phyloP scores from a whole-genome alignment of 768 basidiomycete species.

The Postia placenta region DNA sequence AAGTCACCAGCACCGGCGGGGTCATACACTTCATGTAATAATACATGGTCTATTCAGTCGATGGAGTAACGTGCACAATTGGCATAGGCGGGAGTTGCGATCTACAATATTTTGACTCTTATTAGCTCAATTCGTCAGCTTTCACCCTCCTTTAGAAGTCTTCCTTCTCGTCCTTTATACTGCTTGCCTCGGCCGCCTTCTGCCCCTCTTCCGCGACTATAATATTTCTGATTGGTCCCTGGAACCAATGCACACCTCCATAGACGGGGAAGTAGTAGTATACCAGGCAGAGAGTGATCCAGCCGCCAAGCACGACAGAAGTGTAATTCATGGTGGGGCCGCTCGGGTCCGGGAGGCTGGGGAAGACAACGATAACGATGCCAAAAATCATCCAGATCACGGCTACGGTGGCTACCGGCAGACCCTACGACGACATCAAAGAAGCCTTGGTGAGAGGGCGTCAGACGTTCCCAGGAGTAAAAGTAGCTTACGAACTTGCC shows the following conservation, averaged over 20 bases:
- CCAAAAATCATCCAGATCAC: conserved; percentile 33
- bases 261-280: conserved; percentile 31
- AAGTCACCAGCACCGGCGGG: too few species aligned
- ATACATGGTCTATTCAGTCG: too few species aligned
- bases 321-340: conserved; percentile 35
- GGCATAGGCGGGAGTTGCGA: too few species aligned
- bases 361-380: conserved; percentile 29
- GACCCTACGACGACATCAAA: conserved; percentile 13
- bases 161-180: background rate
- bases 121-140: too few species aligned
- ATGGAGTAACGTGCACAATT: too few species aligned
- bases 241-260: conserved; percentile 24
- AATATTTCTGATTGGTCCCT: conserved; percentile 24
- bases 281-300: conserved; percentile 26
- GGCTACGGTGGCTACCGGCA: conserved; percentile 27
- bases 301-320: conserved; percentile 29
- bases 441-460: background rate
- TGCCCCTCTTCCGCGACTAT: background rate
- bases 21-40: too few species aligned
- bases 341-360: conserved; percentile 24
- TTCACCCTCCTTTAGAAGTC: too few species aligned
- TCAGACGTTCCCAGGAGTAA: too few species aligned
- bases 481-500: conserved; percentile 21
- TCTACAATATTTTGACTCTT: too few species aligned
- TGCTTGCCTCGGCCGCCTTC: background rate